Evolutionary conservation across 2,329 filamentous ascomycete genomes (phyloP), one percentile per base, ranked within the genome.

Genomic region (Metarhizium album): DNA sequence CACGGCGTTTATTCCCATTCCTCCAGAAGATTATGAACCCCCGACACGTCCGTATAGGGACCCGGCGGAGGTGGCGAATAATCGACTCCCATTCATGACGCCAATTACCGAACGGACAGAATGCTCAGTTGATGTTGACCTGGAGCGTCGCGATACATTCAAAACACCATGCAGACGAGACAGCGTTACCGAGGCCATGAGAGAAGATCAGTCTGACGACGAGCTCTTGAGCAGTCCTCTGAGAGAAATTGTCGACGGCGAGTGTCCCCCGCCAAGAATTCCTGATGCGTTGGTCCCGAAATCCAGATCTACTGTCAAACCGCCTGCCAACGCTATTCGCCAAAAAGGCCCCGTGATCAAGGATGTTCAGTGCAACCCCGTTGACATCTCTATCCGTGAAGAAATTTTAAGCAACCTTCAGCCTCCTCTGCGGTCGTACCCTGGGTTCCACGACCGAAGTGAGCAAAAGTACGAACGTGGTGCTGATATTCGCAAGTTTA

Each of bases 101-200:
- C 93, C 93, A 1, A 98, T 98, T 57, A 91, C 93, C 1, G 93
- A 98, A 67, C 84, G 89, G 60, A 98, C 93, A 0, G 93, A 98
- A 67, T 86, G 84, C 11, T 96, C 90, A 1, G 70, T 97, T 4
- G 84, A 84, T 35, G 69, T 84, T 42, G 78, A 79, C 4, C 82
- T 79, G 27, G 75, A 80, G 48, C 69, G 73, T 73, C 58, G 78
- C 79, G 65, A 76, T 77, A 76, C 75, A 49, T 76, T 81, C 46
- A 95, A 93, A 68, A 94, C 89, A 4, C 90, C 90, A 16, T 89
- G 82, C 58, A 84, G 83, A 59, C 77, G 64, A 53, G 61, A 71
- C 50, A 60, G 59, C 6, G 31, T 33, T 13, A 54, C 58, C 3
- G 54, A 48, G 3, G 52, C 50, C 23, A 52, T 62, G 23, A 64